phyloP scores from a whole-genome alignment of 805 yeast genomes.

The Candida quercuum region DNA sequence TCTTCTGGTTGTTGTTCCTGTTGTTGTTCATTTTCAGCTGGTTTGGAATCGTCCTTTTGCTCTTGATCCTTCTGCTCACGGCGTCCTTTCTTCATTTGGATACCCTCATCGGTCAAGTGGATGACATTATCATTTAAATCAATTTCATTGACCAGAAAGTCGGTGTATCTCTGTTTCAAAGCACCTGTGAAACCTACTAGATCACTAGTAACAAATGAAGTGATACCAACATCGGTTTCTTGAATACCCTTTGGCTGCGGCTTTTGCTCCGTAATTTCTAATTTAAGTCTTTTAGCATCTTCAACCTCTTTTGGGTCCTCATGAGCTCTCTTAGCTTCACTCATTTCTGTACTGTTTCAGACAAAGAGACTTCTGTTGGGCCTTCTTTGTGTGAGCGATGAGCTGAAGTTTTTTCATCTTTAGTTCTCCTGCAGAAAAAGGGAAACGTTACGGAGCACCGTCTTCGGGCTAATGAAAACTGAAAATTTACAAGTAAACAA shows the following conservation, averaged over 20 bases:
- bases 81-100: constrained; percentile 20
- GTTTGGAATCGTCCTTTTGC: too few species aligned
- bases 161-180: constrained; percentile 86
- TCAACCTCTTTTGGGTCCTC: constrained; percentile 13
- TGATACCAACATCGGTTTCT: constrained; percentile 86
- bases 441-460: too few species aligned
- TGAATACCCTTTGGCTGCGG: constrained; percentile 37
- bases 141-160: constrained; percentile 90
- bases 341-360: constrained; percentile 3
- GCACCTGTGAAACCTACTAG: constrained; percentile 68
- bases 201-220: constrained; percentile 52
- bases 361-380: background rate
- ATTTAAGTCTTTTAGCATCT: constrained; percentile 18
- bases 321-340: constrained; percentile 18
- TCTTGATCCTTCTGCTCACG: constrained; percentile 4
- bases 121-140: constrained; percentile 62
- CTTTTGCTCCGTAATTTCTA: constrained; percentile 9
- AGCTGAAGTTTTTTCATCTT: constrained; percentile 2
- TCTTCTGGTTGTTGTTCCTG: constrained; percentile 12
- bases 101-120: constrained; percentile 71
- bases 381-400: constrained; percentile 5
- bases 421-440: too few species aligned
- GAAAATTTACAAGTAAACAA: too few species aligned
- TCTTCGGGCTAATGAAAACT: too few species aligned
- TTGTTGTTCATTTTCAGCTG: constrained; percentile 18